A percentile compares a stretch with the other conserved stretches of the same genome.
Evolutionary conservation across 2,329 filamentous ascomycete genomes (phyloP).

Genomic region (Akanthomyces lecanii): DNA sequence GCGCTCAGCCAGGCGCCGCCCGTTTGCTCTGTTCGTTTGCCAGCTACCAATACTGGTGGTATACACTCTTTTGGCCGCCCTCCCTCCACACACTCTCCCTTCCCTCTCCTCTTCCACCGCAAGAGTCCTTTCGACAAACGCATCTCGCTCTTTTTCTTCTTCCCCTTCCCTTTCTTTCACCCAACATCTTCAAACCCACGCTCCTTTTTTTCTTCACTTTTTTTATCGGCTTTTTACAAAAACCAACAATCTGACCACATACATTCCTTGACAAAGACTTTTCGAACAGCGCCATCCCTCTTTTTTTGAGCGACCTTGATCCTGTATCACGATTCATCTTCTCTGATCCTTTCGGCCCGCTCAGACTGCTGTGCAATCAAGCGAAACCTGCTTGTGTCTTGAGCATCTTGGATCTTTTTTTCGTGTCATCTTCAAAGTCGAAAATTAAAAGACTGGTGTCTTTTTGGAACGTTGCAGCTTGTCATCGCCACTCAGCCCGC

Average conservation of each 20-base stretch:
- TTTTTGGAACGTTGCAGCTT: not conserved
- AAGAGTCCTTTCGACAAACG: conserved; percentile 5
- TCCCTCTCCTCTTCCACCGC: not conserved
- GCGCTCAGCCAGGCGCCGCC: not conserved
- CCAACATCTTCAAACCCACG: conserved; percentile 6
- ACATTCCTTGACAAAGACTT: conserved; percentile 9
- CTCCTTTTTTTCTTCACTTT: conserved; percentile 5
- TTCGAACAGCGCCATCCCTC: not conserved
- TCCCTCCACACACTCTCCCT: not conserved
- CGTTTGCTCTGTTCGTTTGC: not conserved
- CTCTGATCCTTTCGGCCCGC: conserved; percentile 7
- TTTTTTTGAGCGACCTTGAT: conserved; percentile 7
- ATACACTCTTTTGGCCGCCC: not conserved
- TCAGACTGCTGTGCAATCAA: conserved; percentile 14
- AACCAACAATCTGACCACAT: conserved; percentile 7
- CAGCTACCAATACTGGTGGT: not conserved
- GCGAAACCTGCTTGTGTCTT: not conserved
- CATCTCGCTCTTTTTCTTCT: conserved; percentile 4
- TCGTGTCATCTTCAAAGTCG: not conserved
- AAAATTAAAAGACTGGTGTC: not conserved
- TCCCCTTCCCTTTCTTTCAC: conserved; percentile 1
- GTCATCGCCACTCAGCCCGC: not conserved
- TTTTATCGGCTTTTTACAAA: not conserved
- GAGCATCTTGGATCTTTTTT: not conserved
- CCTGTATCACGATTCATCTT: conserved; percentile 7